Conservation (phyloP, 2,329 filamentous ascomycete genomes). For the Clonostachys rhizophaga region DNA sequence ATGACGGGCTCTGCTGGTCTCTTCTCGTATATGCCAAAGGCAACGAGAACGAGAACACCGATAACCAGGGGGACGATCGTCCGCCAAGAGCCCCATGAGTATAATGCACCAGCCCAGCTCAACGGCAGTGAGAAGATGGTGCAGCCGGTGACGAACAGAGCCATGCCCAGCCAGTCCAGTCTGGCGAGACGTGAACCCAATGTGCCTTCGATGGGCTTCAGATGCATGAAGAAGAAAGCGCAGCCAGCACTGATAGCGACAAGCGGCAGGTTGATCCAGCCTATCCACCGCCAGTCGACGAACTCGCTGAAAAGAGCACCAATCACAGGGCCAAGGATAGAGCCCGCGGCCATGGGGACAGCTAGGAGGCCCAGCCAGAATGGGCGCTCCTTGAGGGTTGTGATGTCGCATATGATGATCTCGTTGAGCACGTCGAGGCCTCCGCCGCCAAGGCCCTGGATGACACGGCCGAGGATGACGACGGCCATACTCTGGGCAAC, state of each 20-base stretch:
- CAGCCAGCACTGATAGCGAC: conserved; percentile 11
- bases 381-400: conserved; percentile 17
- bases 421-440: conserved; percentile 26
- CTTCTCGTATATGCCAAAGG: conserved; percentile 19
- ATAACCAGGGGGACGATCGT: conserved; percentile 24
- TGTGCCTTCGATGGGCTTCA: conserved; percentile 2
- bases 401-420: conserved; percentile 30
- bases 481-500: conserved; percentile 12
- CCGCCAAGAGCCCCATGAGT: conserved; percentile 21
- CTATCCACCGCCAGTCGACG: conserved; percentile 19
- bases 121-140: conserved; percentile 18
- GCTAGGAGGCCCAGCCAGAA: conserved; percentile 13
- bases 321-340: conserved; percentile 12
- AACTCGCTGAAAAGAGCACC: conserved; percentile 14
- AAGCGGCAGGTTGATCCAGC: conserved; percentile 21
- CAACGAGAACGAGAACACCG: conserved; percentile 14
- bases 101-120: conserved; percentile 24
- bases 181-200: neutral
- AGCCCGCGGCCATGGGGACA: conserved; percentile 8
- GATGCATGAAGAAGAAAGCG: conserved; percentile 12
- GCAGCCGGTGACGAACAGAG: conserved; percentile 13
- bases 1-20: conserved; percentile 17
- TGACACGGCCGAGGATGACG: conserved; percentile 17
- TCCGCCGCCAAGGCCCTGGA: conserved; percentile 42
- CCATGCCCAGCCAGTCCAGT: conserved; percentile 27